These are phyloP conservation scores for Xylaria sp. DNA, from an alignment of 2,329 filamentous ascomycete species.

Conservation along the genomic window DNA sequence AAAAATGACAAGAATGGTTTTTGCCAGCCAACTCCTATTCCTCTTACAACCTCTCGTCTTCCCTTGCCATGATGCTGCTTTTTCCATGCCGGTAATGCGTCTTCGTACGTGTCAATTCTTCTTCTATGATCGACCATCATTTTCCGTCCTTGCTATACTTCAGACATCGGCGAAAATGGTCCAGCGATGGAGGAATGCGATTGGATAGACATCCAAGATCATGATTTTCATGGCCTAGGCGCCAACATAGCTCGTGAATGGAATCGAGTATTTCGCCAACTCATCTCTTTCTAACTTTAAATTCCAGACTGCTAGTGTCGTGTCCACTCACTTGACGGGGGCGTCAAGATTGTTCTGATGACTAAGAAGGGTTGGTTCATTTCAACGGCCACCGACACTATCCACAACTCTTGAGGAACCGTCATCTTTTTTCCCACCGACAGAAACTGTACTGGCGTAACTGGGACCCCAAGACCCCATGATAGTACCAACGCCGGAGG, in stretches of 20 bases:
- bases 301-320: conserved; percentile 19
- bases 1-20: conserved; percentile 32
- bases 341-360: conserved; percentile 16
- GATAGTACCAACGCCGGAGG: conserved; percentile 53
- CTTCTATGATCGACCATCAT: conserved; percentile 29
- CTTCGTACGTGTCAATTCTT: conserved; percentile 34
- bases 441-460: conserved; percentile 49
- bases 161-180: conserved; percentile 18
- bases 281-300: conserved; percentile 23
- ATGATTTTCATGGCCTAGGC: conserved; percentile 25
- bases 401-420: conserved; percentile 44
- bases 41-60: conserved; percentile 33
- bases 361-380: conserved; percentile 5
- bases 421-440: conserved; percentile 46
- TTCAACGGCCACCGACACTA: conserved; percentile 47
- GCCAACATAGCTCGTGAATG: conserved; percentile 31
- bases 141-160: conserved; percentile 25
- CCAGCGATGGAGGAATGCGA: conserved; percentile 23
- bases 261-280: conserved; percentile 18
- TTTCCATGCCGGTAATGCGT: conserved; percentile 38
- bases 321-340: conserved; percentile 14
- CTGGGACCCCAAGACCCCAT: conserved; percentile 47
- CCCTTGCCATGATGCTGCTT: conserved; percentile 35
- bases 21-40: conserved; percentile 42
- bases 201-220: conserved; percentile 30